A percentile compares a stretch with the other conserved stretches of the same genome.
Conservation (phyloP, 2,329 filamentous ascomycete species). For the Arthrobotrys iridis region DNA sequence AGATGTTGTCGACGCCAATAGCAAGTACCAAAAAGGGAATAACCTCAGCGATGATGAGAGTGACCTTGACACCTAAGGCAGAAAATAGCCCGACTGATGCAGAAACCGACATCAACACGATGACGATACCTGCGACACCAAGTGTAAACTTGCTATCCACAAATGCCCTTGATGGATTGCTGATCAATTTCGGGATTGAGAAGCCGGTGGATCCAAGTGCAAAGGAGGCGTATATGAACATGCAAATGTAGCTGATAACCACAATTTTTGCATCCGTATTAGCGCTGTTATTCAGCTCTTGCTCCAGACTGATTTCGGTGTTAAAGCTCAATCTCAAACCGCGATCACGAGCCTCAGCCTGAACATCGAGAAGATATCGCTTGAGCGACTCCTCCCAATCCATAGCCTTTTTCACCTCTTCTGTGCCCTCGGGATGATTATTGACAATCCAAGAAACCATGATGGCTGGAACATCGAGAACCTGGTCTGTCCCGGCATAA, state of each 20-base stretch:
- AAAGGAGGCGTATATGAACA: conserved; percentile 97
- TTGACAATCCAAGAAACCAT: conserved; percentile 95
- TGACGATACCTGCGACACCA: conserved; percentile 91
- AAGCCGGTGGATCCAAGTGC: conserved; percentile 89
- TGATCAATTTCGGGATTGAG: conserved; percentile 77
- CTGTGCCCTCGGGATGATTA: conserved; percentile 79
- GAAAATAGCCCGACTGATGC: conserved; percentile 96
- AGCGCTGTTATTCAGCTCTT: conserved; percentile 96
- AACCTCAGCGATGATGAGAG: conserved; percentile 96
- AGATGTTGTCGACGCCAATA: conserved; percentile 98
- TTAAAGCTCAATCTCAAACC: conserved; percentile 92
- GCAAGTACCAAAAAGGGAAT: conserved; percentile 97
- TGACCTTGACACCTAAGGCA: conserved; percentile 89
- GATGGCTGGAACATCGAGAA: conserved; percentile 79
- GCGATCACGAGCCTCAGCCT: conserved; percentile 78
- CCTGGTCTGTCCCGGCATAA: conserved; percentile 72
- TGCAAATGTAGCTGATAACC: conserved; percentile 94
- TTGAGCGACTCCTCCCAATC: conserved; percentile 89
- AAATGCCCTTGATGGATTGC: conserved; percentile 82
- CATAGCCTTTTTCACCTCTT: conserved; percentile 76
- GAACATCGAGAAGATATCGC: conserved; percentile 76
- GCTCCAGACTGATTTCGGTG: conserved; percentile 91
- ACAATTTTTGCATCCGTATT: conserved; percentile 99
- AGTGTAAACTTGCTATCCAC: conserved; percentile 97
- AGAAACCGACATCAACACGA: conserved; percentile 96